Evolutionary conservation across 2,329 filamentous ascomycete genomes (phyloP), one percentile per base, ranked within the genome.

Genomic region (Didymella lethalis): DNA sequence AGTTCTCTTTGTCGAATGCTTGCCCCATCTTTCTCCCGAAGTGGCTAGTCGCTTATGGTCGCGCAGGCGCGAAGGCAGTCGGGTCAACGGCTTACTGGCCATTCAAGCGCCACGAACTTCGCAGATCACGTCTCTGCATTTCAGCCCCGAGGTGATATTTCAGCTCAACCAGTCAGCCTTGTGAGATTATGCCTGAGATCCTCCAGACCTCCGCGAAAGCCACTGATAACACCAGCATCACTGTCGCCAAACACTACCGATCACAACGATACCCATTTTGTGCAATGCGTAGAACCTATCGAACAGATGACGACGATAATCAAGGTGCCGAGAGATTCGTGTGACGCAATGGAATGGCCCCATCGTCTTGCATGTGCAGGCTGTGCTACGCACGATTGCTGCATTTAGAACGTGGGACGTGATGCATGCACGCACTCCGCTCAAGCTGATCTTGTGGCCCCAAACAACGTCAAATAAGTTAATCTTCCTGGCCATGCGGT

Each of bases 401-500:
- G 41, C 6, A 44, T 44, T 44, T 44, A 44, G 41, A 44, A 44
- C 41, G 25, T 44, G 41, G 23, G 41, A 44, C 41, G 28, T 44
- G 41, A 44, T n/a, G 41, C 25, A n/a, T 44, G 41, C 41, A 44
- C 23, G 41, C 41, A 44, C 25, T 44, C 41, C 14, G 41, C 41
- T 44, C 41, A 44, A 44, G 41, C 41, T 44, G 41, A 28, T 7
- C 41, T 44, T 20, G 12, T 44, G 41, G 23, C 41, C 25, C 41
- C 41, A 14, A 28, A 18, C 23, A 28, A 28, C 41, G 23, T 44
- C 41, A 44, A 44, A 44, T 44, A 28, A 28, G 23, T 28, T 28
- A 44, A 25, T 7, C 14, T 44, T 14, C 23, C 14, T 26, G 16
- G 41, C 41, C 25, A 44, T 25, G 41, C 41, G 7, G 23, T 28